Evolutionary conservation across 1,284 basidiomycete species (phyloP).

Genomic region (Leucoagaricus sp.): DNA sequence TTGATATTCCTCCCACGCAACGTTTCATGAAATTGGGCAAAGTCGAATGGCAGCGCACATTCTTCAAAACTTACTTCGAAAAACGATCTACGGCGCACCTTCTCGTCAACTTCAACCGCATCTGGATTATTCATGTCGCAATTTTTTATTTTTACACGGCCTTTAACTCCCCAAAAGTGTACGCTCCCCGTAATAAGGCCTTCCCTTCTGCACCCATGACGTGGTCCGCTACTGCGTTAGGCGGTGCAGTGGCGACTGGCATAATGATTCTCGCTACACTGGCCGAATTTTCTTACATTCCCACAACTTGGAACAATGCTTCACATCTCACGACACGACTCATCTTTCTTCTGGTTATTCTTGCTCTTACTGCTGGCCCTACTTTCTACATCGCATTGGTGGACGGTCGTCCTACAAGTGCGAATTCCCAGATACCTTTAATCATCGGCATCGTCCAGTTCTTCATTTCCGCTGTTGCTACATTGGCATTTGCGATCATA

Average conservation of each 20-base stretch:
- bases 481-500: conserved; percentile 79
- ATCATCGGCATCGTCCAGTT: conserved; percentile 91
- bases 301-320: conserved; percentile 98
- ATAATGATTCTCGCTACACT: conserved; percentile 93
- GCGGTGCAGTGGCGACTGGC: conserved; percentile 84
- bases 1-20: conserved; percentile 88
- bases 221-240: conserved; percentile 91
- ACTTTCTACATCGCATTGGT: conserved; percentile 89
- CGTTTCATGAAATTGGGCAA: conserved; percentile 90
- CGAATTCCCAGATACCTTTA: conserved; percentile 63
- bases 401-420: conserved; percentile 50
- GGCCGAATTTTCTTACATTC: conserved; percentile 93
- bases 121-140: conserved; percentile 93
- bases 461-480: conserved; percentile 81
- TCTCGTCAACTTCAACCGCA: conserved; percentile 95
- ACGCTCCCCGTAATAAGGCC: conserved; percentile 66
- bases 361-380: conserved; percentile 86
- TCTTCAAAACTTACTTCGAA: conserved; percentile 97
- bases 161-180: conserved; percentile 95
- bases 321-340: conserved; percentile 90
- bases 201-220: conserved; percentile 76
- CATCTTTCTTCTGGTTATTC: conserved; percentile 83
- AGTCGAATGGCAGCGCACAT: conserved; percentile 89
- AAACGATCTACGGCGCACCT: conserved; percentile 92
- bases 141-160: conserved; percentile 95